A percentile compares a stretch with the other conserved stretches of the same genome.
phyloP scores from a whole-genome alignment of 78 protist genomes.

The Polysphondylium violaceum region DNA sequence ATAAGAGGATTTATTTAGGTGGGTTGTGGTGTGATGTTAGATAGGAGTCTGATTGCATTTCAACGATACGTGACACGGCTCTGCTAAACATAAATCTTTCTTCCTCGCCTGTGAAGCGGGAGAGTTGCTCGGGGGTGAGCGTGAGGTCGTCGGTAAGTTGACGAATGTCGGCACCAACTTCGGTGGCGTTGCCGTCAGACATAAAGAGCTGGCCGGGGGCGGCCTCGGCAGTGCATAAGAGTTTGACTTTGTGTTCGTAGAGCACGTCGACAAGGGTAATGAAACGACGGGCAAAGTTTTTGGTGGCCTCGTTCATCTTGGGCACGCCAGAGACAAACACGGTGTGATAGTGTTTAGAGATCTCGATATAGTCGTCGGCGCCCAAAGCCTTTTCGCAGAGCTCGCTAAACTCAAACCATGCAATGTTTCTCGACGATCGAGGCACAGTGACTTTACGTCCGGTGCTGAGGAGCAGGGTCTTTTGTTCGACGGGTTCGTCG shows the following conservation, averaged over 20 bases:
- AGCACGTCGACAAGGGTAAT: slow-evolving; percentile 90
- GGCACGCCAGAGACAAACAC: slow-evolving; percentile 84
- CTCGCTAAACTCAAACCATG: slow-evolving; percentile 80
- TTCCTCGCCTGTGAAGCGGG: slow-evolving; percentile 88
- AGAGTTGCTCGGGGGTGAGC: slow-evolving; percentile 68
- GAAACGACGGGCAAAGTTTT: slow-evolving; percentile 91
- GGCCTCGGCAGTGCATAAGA: slow-evolving; percentile 83
- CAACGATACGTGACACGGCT: slow-evolving; percentile 89
- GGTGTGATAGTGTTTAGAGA: slow-evolving; percentile 85
- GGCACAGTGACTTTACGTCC: slow-evolving; percentile 83
- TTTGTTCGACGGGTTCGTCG: slow-evolving; percentile 4
- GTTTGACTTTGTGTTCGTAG: slow-evolving; percentile 87
- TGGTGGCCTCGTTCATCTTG: slow-evolving; percentile 61
- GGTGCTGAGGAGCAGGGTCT: background rate
- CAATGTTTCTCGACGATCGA: slow-evolving; percentile 46
- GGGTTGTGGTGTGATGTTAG: no score
- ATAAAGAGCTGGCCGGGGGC: slow-evolving; percentile 72
- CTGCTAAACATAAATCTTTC: slow-evolving; percentile 89
- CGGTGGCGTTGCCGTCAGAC: background rate
- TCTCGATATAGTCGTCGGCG: slow-evolving; percentile 90
- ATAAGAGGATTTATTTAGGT: no score
- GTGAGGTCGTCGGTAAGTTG: slow-evolving; percentile 58
- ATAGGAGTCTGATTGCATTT: slow-evolving; percentile 92
- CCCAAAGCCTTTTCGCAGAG: slow-evolving; percentile 87
- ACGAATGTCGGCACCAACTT: background rate